These are phyloP conservation scores for Boechera retrofracta DNA, from an alignment of 345 rosid species.

Conservation along the genomic window DNA sequence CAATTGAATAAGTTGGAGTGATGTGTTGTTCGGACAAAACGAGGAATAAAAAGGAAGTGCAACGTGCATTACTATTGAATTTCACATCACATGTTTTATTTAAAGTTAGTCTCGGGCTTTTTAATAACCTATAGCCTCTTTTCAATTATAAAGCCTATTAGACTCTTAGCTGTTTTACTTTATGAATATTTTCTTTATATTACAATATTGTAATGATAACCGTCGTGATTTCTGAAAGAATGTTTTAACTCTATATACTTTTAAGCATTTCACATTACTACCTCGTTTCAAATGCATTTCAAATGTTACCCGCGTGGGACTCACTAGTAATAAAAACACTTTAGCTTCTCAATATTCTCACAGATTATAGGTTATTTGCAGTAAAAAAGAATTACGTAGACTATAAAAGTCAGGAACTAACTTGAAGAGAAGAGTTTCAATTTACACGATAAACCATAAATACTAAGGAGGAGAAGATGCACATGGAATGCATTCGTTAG, in stretches of 20 bases:
- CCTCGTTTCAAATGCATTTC: conserved; percentile 37
- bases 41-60: conserved; percentile 30
- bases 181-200: conserved; percentile 28
- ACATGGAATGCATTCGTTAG: conserved; percentile 36
- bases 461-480: conserved; percentile 19
- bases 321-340: conserved; percentile 12
- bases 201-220: conserved; percentile 34
- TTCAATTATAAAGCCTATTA: conserved; percentile 4
- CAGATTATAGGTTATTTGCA: conserved; percentile 7
- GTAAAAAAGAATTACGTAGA: not conserved
- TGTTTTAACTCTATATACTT: conserved; percentile 37
- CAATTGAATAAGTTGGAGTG: not conserved
- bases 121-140: not conserved
- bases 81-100: conserved; percentile 31
- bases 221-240: conserved; percentile 40
- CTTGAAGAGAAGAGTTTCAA: not conserved
- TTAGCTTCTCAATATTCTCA: conserved; percentile 22
- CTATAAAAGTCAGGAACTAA: conserved; percentile 15
- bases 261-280: conserved; percentile 29
- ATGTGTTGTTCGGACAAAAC: conserved; percentile 36
- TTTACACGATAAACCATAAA: conserved; percentile 11
- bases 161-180: conserved; percentile 34
- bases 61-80: conserved; percentile 25
- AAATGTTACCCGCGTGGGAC: conserved; percentile 36
- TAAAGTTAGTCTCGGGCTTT: not conserved